Evolutionary conservation across 2,329 filamentous ascomycete genomes (phyloP).

Genomic region (Chalara sp.): DNA sequence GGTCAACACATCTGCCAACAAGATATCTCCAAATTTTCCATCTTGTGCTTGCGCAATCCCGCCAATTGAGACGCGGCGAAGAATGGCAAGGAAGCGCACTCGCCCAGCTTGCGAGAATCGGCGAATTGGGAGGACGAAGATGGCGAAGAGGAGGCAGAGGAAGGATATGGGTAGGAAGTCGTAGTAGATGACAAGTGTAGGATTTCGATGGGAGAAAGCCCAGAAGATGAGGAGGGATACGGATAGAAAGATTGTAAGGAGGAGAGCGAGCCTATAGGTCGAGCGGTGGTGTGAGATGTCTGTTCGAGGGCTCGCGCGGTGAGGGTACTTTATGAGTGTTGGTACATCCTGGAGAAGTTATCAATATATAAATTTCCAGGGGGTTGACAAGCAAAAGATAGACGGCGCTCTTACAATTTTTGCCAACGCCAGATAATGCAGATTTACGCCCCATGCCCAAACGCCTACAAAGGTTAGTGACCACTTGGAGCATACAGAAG

Average conservation of each 20-base stretch:
- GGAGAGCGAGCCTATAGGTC: slow-evolving; percentile 76
- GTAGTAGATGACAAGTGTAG: slow-evolving; percentile 64
- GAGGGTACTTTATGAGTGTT: slow-evolving; percentile 77
- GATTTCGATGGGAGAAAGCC: slow-evolving; percentile 65
- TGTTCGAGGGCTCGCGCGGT: slow-evolving; percentile 56
- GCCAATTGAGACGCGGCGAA: slow-evolving; percentile 75
- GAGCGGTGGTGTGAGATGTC: slow-evolving; percentile 73
- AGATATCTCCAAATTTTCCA: slow-evolving; percentile 89
- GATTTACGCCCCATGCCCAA: slow-evolving; percentile 92
- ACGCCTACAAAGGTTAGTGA: slow-evolving; percentile 50
- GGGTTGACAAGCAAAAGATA: slow-evolving; percentile 1
- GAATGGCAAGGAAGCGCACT: slow-evolving; percentile 64
- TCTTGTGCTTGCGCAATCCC: slow-evolving; percentile 81
- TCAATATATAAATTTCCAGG: slow-evolving; percentile 8
- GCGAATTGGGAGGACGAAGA: slow-evolving; percentile 68
- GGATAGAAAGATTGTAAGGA: slow-evolving; percentile 65
- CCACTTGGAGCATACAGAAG: background rate
- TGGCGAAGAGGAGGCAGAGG: slow-evolving; percentile 62
- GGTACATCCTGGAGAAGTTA: slow-evolving; percentile 60
- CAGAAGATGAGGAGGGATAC: slow-evolving; percentile 78
- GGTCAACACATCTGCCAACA: slow-evolving; percentile 89
- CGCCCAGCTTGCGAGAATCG: slow-evolving; percentile 65
- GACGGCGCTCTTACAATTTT: slow-evolving; percentile 55
- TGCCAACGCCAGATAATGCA: slow-evolving; percentile 73
- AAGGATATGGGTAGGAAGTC: slow-evolving; percentile 84